Base-by-base conservation (phyloP, 2,329 filamentous ascomycete genomes). In the Ophiocordyceps camponoti-leonardi region DNA sequence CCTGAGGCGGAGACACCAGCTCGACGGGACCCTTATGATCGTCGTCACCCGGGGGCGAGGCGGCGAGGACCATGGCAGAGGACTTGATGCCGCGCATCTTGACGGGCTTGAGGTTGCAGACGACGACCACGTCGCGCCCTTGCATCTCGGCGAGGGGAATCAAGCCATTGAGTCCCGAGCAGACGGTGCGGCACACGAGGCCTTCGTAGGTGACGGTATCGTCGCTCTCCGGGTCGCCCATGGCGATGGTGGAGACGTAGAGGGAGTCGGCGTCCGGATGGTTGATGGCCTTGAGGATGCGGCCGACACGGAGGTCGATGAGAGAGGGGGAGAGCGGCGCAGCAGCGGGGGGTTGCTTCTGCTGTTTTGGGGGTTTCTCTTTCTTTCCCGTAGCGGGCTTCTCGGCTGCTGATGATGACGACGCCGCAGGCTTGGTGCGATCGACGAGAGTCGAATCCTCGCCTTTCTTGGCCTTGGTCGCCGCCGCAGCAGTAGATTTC, bases 61-160 rank as follows among this genome's bases (percentile, higher is more conserved):
- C 92, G 11, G 92, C 92, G 37, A 98, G 76, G 16, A 98, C 92
- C 92, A 98, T 96, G 58, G 88, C 75, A 53, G 67, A 75, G 3
- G 75, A 79, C 67, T 78, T 78, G 68, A 79, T 73, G 53, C 92
- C 92, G 51, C 92, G 85, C 92, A 98, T 98, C 64, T 93, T 98
- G 63, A 96, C 92, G 44, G 92, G 92, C 74, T 98, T 98, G 54
- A 98, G 77, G 67, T 98, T 98, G 73, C 86, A 94, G 20, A 98
- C 90, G 1, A 92, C 85, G 30, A 98, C 77, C 49, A 98, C 86
- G 68, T 93, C 94, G 62, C 92, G 86, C 58, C 81, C 80, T 65
- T 98, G 92, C 92, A 98, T 95, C 64, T 94, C 86, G 63, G 86
- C 86, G 42, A 98, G 73, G 1, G 92, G 92, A 1, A 98, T 69